A percentile compares a stretch with the other conserved stretches of the same genome.
These are phyloP conservation scores for Phytophthora kernoviae DNA, from an alignment of 352 stramenopile species.

Conservation along the genomic window DNA sequence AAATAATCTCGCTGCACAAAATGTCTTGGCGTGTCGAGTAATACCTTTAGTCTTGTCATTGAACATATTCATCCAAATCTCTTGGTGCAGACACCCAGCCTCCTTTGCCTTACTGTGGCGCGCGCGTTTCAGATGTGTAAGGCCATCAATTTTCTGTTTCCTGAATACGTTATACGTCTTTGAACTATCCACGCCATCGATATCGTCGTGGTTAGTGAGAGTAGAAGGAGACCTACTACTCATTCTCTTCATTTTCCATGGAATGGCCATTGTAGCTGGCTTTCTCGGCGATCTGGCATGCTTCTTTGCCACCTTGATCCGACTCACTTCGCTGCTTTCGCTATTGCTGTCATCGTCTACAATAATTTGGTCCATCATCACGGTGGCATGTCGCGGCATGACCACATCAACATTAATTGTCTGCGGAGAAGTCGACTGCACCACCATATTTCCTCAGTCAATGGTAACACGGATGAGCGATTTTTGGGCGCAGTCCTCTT, in stretches of 20 bases:
- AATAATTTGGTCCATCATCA: conserved; percentile 30
- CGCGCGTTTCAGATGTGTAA: not conserved
- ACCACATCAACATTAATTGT: conserved; percentile 7
- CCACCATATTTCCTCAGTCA: not conserved
- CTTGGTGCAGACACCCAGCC: not conserved
- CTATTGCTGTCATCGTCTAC: conserved; percentile 23
- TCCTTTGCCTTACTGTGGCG: not conserved
- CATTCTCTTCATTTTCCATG: no score
- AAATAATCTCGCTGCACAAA: no score
- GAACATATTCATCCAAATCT: conserved; percentile 1
- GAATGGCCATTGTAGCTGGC: no score
- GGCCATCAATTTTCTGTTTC: not conserved
- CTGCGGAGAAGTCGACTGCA: not conserved
- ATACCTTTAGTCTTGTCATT: not conserved
- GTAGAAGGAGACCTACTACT: no score
- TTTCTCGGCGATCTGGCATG: not conserved
- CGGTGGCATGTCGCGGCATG: conserved; percentile 21
- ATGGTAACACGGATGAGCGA: not conserved
- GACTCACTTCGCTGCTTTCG: not conserved
- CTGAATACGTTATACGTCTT: not conserved
- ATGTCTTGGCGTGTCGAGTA: not conserved
- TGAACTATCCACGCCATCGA: no score
- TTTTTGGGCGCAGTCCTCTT: conserved; percentile 2
- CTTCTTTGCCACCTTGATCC: conserved; percentile 3
- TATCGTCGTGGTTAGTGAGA: no score